Evolutionary conservation across 192 early-diverging fungal species (phyloP).

Genomic region (Paraglomus brasilianum): DNA sequence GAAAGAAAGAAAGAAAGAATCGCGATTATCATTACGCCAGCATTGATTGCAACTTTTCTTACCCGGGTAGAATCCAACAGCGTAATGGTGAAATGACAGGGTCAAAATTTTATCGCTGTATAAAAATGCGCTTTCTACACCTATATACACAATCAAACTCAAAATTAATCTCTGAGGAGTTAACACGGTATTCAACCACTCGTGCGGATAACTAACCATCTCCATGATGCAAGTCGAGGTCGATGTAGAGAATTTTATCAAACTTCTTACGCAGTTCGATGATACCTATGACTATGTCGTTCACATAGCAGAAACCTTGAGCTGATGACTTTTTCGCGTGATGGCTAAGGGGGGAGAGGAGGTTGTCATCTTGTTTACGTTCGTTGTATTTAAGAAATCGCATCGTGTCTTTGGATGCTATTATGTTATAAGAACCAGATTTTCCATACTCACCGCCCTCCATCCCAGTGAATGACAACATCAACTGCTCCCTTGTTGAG

Average conservation of each 20-base stretch:
- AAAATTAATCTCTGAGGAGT: not conserved
- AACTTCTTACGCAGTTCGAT: conserved; percentile 69
- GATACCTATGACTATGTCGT: conserved; percentile 86
- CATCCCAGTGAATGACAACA: conserved; percentile 81
- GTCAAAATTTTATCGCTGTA: conserved; percentile 83
- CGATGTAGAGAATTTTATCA: conserved; percentile 79
- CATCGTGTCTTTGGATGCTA: not conserved
- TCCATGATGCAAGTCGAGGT: conserved; percentile 89
- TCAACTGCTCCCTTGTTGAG: conserved; percentile 39
- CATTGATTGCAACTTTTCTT: conserved; percentile 12
- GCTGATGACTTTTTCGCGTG: conserved; percentile 57
- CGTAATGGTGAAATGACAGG: conserved; percentile 81
- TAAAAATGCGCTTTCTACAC: conserved; percentile 87
- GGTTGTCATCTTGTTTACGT: not conserved
- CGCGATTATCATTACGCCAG: not conserved
- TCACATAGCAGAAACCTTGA: conserved; percentile 91
- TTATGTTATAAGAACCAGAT: not conserved
- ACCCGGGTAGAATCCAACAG: conserved; percentile 77
- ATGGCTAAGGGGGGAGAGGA: conserved; percentile 30
- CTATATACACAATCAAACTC: conserved; percentile 20
- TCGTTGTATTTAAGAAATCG: not conserved
- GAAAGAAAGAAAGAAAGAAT: not conserved
- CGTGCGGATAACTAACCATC: conserved; percentile 50
- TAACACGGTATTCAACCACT: not conserved
- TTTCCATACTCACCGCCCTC: conserved; percentile 63